Base-by-base conservation (phyloP, 768 basidiomycete genomes). In the Lactarius deliciosus region DNA sequence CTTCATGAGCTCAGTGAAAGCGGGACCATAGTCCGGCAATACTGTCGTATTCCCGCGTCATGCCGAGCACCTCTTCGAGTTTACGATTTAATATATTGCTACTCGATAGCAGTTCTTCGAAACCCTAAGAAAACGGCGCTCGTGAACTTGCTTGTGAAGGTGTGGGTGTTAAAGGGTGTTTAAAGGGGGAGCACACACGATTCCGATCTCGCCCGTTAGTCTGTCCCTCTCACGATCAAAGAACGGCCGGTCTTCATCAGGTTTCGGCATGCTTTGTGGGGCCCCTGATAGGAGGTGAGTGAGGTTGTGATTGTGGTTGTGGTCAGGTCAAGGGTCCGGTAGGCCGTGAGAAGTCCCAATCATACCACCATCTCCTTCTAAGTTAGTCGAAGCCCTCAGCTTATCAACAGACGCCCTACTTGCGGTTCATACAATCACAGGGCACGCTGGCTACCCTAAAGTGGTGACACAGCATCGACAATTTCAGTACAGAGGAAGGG, bases 21-120 rank as follows among this genome's bases (percentile, higher is more conserved):
- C 83, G 85, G 65, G 86, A 82, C 93, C 94, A 96, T 58, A 97
- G 80, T 2, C 85, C 81, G 3, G 94, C 92, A 50, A 96, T 92
- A 2, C 90, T 94, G 60, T 90, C 86, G 75, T 96, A 95, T 80
- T 96, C 95, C 65, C 87, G 88, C 6, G 95, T 94, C 86, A 96
- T 96, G 11, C 92, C 92, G 30, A 90, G 79, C 2, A 95, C 93
- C 74, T 97, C 94, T 76, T 98, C 95, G 20, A 96, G 83, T 74
- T 94, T 95, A 68, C 94, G 86, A 75, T 96, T 96, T 25, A 95
- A 79, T 32, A 84, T 85, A 73, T 98, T 98, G 66, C 90, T 88
- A 10, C 91, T 87, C 5, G 89, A 89, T 20, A 98, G 79, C 4
- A 96, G 76, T 68, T 94, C 91, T 73, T 96, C 95, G 73, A 96